A percentile compares a stretch with the other conserved stretches of the same genome.
Conservation (phyloP, 345 rosid species). For the Acer yangbiense region DNA sequence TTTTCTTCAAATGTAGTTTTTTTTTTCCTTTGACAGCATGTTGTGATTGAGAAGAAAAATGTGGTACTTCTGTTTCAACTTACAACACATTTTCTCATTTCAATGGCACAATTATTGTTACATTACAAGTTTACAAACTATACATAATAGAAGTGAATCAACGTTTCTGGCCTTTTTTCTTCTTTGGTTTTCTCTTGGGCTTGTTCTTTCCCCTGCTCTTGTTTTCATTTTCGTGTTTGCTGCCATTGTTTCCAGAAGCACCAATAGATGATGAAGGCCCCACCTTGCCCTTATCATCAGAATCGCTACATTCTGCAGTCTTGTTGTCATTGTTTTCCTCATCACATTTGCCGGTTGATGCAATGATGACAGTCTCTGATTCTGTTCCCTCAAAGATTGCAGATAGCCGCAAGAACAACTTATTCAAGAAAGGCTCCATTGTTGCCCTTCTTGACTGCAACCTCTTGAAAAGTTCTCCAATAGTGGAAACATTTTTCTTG, state of each 20-base stretch:
- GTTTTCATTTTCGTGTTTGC: not conserved
- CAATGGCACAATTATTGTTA: no score
- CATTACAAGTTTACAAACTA: no score
- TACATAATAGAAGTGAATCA: not conserved
- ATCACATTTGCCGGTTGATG: not conserved
- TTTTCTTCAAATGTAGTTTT: no score
- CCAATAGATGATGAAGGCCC: not conserved
- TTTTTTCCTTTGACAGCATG: no score
- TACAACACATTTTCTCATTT: no score
- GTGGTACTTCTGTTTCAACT: no score
- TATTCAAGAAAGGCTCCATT: constrained; percentile 17
- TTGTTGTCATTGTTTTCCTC: not conserved
- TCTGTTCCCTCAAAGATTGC: not conserved
- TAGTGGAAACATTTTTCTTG: constrained; percentile 4
- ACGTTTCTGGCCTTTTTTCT: not conserved
- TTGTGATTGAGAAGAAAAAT: no score
- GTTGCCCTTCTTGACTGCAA: constrained; percentile 20
- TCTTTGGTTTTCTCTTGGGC: constrained; percentile 8
- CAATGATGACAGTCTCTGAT: not conserved
- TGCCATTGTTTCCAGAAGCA: not conserved
- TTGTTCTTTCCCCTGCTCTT: not conserved
- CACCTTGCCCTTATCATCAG: not conserved
- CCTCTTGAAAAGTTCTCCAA: constrained; percentile 21
- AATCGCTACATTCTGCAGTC: constrained; percentile 2
- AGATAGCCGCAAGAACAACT: constrained; percentile 11